These are phyloP conservation scores for Pleoardoris graminearum DNA, from an alignment of 2,329 filamentous ascomycete genomes.

Conservation along the genomic window DNA sequence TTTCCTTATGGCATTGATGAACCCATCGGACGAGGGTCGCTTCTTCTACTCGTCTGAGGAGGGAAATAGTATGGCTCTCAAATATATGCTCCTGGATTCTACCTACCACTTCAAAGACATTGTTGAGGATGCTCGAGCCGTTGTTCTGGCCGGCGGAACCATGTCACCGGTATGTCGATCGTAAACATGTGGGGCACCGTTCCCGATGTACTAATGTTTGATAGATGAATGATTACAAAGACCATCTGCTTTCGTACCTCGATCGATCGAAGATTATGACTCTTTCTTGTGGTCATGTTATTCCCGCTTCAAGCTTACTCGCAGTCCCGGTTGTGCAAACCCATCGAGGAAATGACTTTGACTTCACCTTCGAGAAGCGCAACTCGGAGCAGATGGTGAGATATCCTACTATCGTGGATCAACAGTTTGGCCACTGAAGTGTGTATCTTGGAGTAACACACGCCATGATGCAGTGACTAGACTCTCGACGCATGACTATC, in stretches of 20 bases:
- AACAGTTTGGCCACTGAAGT: neutral
- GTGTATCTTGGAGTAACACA: neutral
- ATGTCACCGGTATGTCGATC: conserved; percentile 78
- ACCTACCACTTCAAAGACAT: conserved; percentile 89
- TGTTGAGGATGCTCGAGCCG: conserved; percentile 78
- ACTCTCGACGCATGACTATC: neutral
- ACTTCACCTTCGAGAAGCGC: conserved; percentile 85
- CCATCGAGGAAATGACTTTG: conserved; percentile 62
- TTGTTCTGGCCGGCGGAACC: conserved; percentile 90
- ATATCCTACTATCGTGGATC: neutral
- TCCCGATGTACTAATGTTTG: conserved; percentile 6
- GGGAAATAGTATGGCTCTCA: conserved; percentile 63
- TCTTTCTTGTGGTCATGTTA: conserved; percentile 92
- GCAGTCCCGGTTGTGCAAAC: conserved; percentile 69
- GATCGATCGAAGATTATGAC: conserved; percentile 67
- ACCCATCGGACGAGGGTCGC: conserved; percentile 71
- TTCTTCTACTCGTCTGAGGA: conserved; percentile 60
- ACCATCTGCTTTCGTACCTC: conserved; percentile 82
- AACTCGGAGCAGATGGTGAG: conserved; percentile 65
- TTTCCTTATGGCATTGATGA: conserved; percentile 81
- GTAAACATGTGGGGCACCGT: neutral
- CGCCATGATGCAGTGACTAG: neutral
- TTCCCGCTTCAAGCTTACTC: conserved; percentile 78
- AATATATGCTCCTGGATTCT: conserved; percentile 87
- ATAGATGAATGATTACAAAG: conserved; percentile 80